These are phyloP conservation scores for Byssochlamys sp. DNA, from an alignment of 2,329 filamentous ascomycete genomes.

Conservation along the genomic window DNA sequence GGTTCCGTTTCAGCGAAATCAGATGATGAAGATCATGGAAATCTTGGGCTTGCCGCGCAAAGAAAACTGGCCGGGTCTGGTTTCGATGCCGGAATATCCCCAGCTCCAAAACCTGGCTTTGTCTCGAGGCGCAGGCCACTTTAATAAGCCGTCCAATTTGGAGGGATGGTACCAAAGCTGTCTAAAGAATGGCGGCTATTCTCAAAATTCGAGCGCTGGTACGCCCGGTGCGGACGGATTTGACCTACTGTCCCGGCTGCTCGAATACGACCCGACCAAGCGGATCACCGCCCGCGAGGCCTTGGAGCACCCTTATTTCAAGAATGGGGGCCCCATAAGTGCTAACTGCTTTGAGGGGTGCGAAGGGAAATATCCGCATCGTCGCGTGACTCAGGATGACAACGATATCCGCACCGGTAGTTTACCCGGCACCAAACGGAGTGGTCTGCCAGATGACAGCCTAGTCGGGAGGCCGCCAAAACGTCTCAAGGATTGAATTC, in stretches of 20 bases:
- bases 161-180: conserved; percentile 73
- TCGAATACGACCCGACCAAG: conserved; percentile 88
- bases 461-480: conserved; percentile 50
- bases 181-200: conserved; percentile 50
- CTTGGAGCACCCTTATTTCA: conserved; percentile 84
- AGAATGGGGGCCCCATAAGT: conserved; percentile 56
- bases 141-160: conserved; percentile 48
- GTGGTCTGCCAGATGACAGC: conserved; percentile 71
- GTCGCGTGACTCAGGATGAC: conserved; percentile 85
- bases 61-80: conserved; percentile 75
- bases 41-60: conserved; percentile 85
- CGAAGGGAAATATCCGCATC: conserved; percentile 77
- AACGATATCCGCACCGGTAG: conserved; percentile 90
- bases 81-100: conserved; percentile 75
- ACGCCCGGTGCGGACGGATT: conserved; percentile 68
- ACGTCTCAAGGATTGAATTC: conserved; percentile 42
- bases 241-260: conserved; percentile 66
- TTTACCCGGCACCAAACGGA: conserved; percentile 81
- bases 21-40: conserved; percentile 98
- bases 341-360: conserved; percentile 85
- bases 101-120: conserved; percentile 51
- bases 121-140: conserved; percentile 37
- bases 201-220: conserved; percentile 39
- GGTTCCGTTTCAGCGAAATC: conserved; percentile 91
- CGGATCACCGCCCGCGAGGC: conserved; percentile 79